Evolutionary conservation across 768 basidiomycete species (phyloP).

Genomic region (Lactifluus pinguis): DNA sequence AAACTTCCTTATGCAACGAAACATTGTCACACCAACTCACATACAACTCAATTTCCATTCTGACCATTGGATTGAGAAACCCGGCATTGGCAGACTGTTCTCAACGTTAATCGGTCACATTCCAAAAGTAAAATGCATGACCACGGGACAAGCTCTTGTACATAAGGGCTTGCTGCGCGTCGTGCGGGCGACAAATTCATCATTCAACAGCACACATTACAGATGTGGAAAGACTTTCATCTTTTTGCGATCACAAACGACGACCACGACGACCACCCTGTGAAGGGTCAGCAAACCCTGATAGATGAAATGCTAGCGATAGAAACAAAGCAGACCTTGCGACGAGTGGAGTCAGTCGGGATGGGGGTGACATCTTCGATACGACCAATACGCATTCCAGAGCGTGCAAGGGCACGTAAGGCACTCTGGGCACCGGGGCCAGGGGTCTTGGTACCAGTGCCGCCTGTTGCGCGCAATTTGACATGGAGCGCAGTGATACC

Average conservation of each 20-base stretch:
- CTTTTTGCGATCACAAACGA: slow-evolving; percentile 52
- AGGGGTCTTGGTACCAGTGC: slow-evolving; percentile 98
- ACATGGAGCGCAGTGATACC: slow-evolving; percentile 98
- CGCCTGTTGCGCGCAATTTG: slow-evolving; percentile 97
- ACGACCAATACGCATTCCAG: slow-evolving; percentile 95
- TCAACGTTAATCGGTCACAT: background rate
- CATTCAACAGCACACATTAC: slow-evolving; percentile 32
- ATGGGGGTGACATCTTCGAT: slow-evolving; percentile 98
- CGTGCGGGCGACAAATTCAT: slow-evolving; percentile 69
- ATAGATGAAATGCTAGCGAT: background rate
- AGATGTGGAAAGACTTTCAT: slow-evolving; percentile 27
- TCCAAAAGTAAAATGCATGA: slow-evolving; percentile 30
- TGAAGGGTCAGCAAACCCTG: background rate
- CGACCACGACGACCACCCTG: slow-evolving; percentile 99
- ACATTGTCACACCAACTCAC: background rate
- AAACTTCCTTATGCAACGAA: background rate
- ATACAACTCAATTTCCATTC: background rate
- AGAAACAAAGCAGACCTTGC: slow-evolving; percentile 58
- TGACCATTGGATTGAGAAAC: background rate
- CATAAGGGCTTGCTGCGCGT: slow-evolving; percentile 67
- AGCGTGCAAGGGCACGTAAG: slow-evolving; percentile 94
- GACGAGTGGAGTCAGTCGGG: slow-evolving; percentile 93
- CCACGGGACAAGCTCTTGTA: slow-evolving; percentile 65
- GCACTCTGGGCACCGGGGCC: slow-evolving; percentile 98
- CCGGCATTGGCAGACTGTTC: background rate